Percentiles rank a stretch among this genome's conserved stretches.
Evolutionary conservation across 306 rosid species (phyloP).

Genomic region (Vigna nakashimae): DNA sequence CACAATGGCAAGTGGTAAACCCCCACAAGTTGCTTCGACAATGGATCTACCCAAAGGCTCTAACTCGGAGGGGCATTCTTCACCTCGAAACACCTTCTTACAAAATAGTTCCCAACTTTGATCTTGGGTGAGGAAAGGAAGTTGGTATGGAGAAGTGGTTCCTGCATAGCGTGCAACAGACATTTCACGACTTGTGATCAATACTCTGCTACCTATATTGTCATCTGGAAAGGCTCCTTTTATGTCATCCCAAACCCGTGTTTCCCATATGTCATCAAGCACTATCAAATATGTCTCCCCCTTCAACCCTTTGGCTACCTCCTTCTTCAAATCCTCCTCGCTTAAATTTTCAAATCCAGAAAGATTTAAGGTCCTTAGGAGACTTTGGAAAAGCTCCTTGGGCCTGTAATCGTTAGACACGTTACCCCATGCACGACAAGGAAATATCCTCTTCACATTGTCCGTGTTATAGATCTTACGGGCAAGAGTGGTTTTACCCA

Average conservation of each 20-base stretch:
- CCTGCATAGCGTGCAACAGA: background rate
- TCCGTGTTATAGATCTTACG: slow-evolving; percentile 9
- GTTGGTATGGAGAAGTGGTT: background rate
- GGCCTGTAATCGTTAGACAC: slow-evolving; percentile 14
- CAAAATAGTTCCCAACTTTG: slow-evolving; percentile 38
- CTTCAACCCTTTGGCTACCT: background rate
- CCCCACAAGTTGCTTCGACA: background rate
- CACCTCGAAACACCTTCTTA: slow-evolving; percentile 23
- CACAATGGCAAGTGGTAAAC: slow-evolving; percentile 22
- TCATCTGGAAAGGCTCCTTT: slow-evolving; percentile 20
- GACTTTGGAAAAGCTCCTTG: background rate
- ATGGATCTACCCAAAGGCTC: background rate
- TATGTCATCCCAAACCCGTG: background rate
- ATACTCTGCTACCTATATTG: slow-evolving; percentile 17
- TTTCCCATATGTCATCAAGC: slow-evolving; percentile 24
- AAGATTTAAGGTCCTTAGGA: background rate
- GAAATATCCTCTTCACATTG: background rate
- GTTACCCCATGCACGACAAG: slow-evolving; percentile 5
- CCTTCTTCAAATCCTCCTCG: background rate
- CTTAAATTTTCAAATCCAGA: background rate
- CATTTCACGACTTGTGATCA: background rate
- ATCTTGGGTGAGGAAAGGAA: background rate
- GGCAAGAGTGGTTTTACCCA: slow-evolving; percentile 45
- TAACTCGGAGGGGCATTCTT: background rate
- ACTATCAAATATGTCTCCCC: slow-evolving; percentile 19